Conservation (phyloP, 768 basidiomycete genomes). For the Leccinum sublutescens region DNA sequence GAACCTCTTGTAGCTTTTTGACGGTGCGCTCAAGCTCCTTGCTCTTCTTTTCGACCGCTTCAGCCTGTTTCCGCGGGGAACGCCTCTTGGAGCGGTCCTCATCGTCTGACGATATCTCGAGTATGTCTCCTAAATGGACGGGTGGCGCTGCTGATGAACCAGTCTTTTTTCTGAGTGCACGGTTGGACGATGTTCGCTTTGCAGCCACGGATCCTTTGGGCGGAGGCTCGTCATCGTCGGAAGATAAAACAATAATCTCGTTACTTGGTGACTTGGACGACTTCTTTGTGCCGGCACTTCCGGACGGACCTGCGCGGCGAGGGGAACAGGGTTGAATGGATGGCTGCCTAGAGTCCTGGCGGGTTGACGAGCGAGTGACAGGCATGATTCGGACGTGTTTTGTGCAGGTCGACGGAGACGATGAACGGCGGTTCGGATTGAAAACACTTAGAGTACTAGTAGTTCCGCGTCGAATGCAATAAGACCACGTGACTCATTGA, state of each 20-base stretch:
- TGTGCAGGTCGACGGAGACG: background rate
- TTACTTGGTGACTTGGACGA: slow-evolving; percentile 15
- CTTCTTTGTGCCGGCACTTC: slow-evolving; percentile 14
- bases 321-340: slow-evolving; percentile 3
- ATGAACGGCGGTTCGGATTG: background rate
- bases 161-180: slow-evolving; percentile 20
- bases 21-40: slow-evolving; percentile 39
- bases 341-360: slow-evolving; percentile 7
- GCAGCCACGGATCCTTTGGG: slow-evolving; percentile 15
- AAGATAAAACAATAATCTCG: slow-evolving; percentile 35
- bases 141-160: slow-evolving; percentile 8
- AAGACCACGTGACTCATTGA: slow-evolving; percentile 14
- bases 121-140: slow-evolving; percentile 37
- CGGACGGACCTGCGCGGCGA: slow-evolving; percentile 8
- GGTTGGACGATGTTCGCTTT: slow-evolving; percentile 10
- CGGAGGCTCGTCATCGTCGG: slow-evolving; percentile 30
- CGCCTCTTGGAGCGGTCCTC: slow-evolving; percentile 28
- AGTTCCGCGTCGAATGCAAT: slow-evolving; percentile 12
- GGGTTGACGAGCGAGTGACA: slow-evolving; percentile 30
- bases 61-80: slow-evolving; percentile 14
- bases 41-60: slow-evolving; percentile 14
- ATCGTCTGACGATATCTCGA: slow-evolving; percentile 61
- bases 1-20: slow-evolving; percentile 44
- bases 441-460: background rate
- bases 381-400: slow-evolving; percentile 22